Evolutionary conservation across 306 rosid genomes (phyloP), one percentile per base, ranked within the genome.

Genomic region (Oxytropis ochrocephala): DNA sequence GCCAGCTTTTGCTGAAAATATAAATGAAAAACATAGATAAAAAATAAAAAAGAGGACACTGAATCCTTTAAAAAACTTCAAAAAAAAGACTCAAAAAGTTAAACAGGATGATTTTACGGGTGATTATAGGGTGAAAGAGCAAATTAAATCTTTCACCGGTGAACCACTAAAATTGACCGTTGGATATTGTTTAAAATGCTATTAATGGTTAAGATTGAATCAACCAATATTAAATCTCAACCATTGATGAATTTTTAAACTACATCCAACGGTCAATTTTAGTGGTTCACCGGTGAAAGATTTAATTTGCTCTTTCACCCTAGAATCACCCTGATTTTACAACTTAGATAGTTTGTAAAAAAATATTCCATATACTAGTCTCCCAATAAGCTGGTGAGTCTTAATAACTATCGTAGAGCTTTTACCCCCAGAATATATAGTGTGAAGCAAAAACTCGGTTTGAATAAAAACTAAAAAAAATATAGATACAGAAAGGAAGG

Each of bases 1-100:
- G 91, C 95, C 53, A 94, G 80, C 75, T 94, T 94, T 94, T 94
- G 96, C 97, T 94, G 94, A 61, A 81, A 78, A 77, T 56, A 47
- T 70, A 24, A 62, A 43, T 78, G 75, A 74, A 66, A n/a, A 11
- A 55, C 30, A 75, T 43, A 84, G 33, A 69, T 6, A 7, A 63
- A 56, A 46, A 52, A 73, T 6, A 10, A 62, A 62, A 48, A 52
- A 43, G 14, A 59, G 27, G n/a, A 48, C 14, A 49, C 61, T 6
- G 38, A 63, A 68, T 19, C 11, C 24, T 62, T 39, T 19, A 1
- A 39, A 24, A 21, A 16, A 0, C 7, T 30, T 46, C 2, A 24
- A 24, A 24, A 52, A 5, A 27, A 4, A 24, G 48, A 2, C 8
- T 46, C 7, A 24, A 11, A 32, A 13, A 6, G 30, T 32, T 12